Base-by-base conservation (phyloP, 73 alveolate genomes). In the Loxodes magnus region DNA sequence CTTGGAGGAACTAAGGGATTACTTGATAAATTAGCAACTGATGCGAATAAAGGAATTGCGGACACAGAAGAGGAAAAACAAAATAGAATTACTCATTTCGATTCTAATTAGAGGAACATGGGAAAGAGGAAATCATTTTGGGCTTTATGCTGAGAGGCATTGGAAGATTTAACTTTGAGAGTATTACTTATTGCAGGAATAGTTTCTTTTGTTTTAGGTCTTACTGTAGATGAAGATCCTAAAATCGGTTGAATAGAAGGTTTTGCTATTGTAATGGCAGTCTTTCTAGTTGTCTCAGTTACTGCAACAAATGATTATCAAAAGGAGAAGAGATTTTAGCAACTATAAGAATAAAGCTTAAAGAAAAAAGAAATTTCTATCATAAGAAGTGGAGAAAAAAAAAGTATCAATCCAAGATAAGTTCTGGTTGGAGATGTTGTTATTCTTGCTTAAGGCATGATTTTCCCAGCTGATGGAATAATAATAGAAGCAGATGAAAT, bases 221-320 rank as follows among this genome's bases (percentile, higher is more conserved):
- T 60, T 35, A 71, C 89, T 9, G 82, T 39, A 19, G 87, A 38
- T 23, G 68, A 37, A 28, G 67, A 79, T 28, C 71, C 85, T 37
- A 69, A 67, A 16, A 67, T 62, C 4, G 97, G 84, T 21, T 86
- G 97, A 94, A 74, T 86, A 10, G 97, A 86, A 62, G 97, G 94
- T 22, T 78, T 62, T 14, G 70, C 75, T 37, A 81, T 81, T 44
- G 43, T 81, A 25, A 39, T 74, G 7, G 94, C 90, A 12, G 94
- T 81, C 25, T 20, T 69, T 14, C 76, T 81, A 0, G 87, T 81
- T 14, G 84, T 71, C 26, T 39, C 70, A 14, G 94, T 81, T 31
- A 64, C 87, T 2, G 69, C 87, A 9, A 54, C 33, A n/a, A 76
- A 74, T 27, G 76, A 76, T 54, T 77, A 67, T 36, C 50, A 54